Conservation (phyloP, 371 early-diverging fungal genomes). For the Mucor indicus region DNA sequence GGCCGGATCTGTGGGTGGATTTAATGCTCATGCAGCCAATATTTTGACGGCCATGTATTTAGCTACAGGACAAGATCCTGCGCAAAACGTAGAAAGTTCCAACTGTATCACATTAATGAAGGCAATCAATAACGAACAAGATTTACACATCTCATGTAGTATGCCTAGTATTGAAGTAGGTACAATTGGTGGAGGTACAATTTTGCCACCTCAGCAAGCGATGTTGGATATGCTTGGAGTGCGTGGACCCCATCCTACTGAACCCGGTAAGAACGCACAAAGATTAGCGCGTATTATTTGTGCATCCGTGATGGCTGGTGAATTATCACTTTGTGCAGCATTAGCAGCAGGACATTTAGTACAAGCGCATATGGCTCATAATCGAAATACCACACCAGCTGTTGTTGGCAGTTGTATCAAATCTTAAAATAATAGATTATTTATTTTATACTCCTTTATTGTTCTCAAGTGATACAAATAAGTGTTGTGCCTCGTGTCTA, state of each 20-base stretch:
- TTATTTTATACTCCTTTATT: too few relatives aligned
- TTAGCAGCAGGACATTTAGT: conserved; percentile 87
- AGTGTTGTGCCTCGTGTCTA: too few relatives aligned
- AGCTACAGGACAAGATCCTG: conserved; percentile 97
- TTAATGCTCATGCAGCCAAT: conserved; percentile 97
- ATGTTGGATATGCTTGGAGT: conserved; percentile 91
- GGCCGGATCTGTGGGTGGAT: conserved; percentile 94
- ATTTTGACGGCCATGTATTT: conserved; percentile 93
- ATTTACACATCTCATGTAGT: conserved; percentile 84
- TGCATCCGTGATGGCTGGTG: conserved; percentile 97
- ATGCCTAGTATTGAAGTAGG: conserved; percentile 98
- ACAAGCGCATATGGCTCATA: conserved; percentile 81
- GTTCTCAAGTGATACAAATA: too few relatives aligned
- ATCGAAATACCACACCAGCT: conserved; percentile 52
- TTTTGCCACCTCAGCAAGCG: conserved; percentile 83
- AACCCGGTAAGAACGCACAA: conserved; percentile 89
- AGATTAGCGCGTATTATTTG: conserved; percentile 86
- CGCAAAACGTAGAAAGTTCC: conserved; percentile 94
- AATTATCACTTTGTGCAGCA: conserved; percentile 86
- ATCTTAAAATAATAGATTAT: conserved; percentile 17
- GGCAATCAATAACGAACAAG: conserved; percentile 71
- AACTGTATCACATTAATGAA: conserved; percentile 97
- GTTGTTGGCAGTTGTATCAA: conserved; percentile 20
- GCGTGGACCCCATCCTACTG: conserved; percentile 76
- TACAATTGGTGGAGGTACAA: conserved; percentile 95